These are phyloP conservation scores for Elsinoe necatrix DNA, from an alignment of 2,329 filamentous ascomycete species.

Conservation along the genomic window DNA sequence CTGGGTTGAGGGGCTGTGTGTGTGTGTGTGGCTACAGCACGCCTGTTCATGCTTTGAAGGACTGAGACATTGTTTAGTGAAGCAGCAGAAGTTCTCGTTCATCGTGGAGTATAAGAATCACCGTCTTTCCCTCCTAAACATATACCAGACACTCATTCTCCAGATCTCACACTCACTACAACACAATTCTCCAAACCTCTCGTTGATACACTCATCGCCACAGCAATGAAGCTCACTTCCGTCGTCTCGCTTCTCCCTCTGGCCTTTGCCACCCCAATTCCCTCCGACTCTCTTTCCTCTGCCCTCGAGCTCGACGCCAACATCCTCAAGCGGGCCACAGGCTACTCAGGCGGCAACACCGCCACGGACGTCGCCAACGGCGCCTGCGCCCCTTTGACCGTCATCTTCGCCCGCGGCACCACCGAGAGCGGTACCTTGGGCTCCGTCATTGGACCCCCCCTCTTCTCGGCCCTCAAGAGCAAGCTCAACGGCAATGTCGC, in stretches of 20 bases:
- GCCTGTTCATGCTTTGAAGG: no score
- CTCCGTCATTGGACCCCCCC: slow-evolving; percentile 18
- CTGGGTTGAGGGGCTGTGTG: neutral
- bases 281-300: neutral
- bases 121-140: neutral
- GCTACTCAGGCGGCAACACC: slow-evolving; percentile 14
- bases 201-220: neutral
- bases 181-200: neutral
- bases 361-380: slow-evolving; percentile 19
- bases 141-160: neutral
- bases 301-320: neutral
- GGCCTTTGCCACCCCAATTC: neutral
- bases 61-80: no score
- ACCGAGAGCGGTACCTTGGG: slow-evolving; percentile 44
- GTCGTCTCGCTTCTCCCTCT: slow-evolving; percentile 1
- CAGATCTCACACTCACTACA: neutral
- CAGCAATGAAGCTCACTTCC: neutral
- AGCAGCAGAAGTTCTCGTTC: neutral
- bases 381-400: slow-evolving; percentile 41
- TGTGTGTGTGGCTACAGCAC: neutral
- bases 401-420: slow-evolving; percentile 52
- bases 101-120: neutral
- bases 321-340: slow-evolving; percentile 1
- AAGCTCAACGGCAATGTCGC: slow-evolving; percentile 11
- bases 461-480: slow-evolving; percentile 18